A percentile compares a stretch with the other conserved stretches of the same genome.
These are phyloP conservation scores for Ceratopteris richardii DNA, from an alignment of 75 land plant genomes.

Conservation along the genomic window DNA sequence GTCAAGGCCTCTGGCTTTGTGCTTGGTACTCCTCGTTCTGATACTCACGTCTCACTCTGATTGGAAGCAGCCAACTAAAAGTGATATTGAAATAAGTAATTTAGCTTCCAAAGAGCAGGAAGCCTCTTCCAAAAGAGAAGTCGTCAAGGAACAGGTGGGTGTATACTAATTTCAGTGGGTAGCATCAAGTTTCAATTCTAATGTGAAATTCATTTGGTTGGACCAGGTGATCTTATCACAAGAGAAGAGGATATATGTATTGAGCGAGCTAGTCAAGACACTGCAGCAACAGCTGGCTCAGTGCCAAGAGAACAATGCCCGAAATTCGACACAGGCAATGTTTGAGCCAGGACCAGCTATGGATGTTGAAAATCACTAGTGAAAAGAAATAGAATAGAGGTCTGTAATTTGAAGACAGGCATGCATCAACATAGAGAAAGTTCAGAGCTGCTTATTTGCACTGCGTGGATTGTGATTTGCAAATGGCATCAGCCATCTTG, in stretches of 20 bases:
- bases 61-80: constrained; percentile 52
- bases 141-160: constrained; percentile 54
- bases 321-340: constrained; percentile 13
- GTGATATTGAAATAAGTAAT: constrained; percentile 28
- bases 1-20: constrained; percentile 54
- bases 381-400: too few species aligned
- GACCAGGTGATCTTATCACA: constrained; percentile 69
- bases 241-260: constrained; percentile 62
- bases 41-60: constrained; percentile 68
- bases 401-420: too few species aligned
- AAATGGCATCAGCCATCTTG: too few species aligned
- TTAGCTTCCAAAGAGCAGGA: constrained; percentile 25
- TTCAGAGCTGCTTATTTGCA: too few species aligned
- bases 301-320: constrained; percentile 37
- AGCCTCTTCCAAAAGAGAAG: constrained; percentile 31
- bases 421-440: too few species aligned
- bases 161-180: neutral
- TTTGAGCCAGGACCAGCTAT: neutral
- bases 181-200: neutral
- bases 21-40: constrained; percentile 45
- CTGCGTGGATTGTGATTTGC: too few species aligned
- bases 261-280: constrained; percentile 56
- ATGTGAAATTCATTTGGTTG: neutral
- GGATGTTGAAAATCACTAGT: too few species aligned
- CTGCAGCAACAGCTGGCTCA: constrained; percentile 45